Evolutionary conservation across 1,284 basidiomycete genomes (phyloP).

Genomic region (Ceratobasidium sp.): DNA sequence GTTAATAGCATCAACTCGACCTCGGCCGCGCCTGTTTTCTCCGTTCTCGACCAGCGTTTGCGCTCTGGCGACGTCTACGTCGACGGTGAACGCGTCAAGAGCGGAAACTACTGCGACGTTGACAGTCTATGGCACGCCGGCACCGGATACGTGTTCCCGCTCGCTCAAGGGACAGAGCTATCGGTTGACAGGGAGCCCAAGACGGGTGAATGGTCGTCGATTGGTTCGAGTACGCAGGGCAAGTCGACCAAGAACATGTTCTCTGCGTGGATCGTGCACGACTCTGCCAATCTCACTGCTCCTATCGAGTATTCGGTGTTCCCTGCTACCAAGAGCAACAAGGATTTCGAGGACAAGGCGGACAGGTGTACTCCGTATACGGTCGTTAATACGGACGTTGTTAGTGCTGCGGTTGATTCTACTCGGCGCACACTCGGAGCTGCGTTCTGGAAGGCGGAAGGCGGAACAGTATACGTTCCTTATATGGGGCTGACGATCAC

Average conservation of each 20-base stretch:
- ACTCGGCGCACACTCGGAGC: slow-evolving; percentile 14
- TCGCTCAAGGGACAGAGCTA: slow-evolving; percentile 11
- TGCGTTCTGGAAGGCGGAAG: slow-evolving; percentile 34
- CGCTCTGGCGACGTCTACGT: slow-evolving; percentile 62
- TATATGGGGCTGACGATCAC: slow-evolving; percentile 26
- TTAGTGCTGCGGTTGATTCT: slow-evolving; percentile 35
- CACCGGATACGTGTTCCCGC: slow-evolving; percentile 66
- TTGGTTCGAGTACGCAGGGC: slow-evolving; percentile 70
- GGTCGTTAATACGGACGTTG: slow-evolving; percentile 18
- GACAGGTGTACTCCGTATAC: slow-evolving; percentile 8
- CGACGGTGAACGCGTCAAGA: slow-evolving; percentile 57
- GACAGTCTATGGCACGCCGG: slow-evolving; percentile 69
- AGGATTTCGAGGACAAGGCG: slow-evolving; percentile 27
- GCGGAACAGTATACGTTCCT: slow-evolving; percentile 9
- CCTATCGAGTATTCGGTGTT: slow-evolving; percentile 66
- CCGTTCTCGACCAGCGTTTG: slow-evolving; percentile 73
- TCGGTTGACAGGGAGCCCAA: slow-evolving; percentile 59
- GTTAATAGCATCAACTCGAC: slow-evolving; percentile 64
- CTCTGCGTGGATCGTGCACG: slow-evolving; percentile 70
- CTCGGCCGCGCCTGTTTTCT: slow-evolving; percentile 65
- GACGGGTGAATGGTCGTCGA: slow-evolving; percentile 70
- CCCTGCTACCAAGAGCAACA: slow-evolving; percentile 57
- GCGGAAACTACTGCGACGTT: slow-evolving; percentile 54
- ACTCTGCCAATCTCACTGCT: slow-evolving; percentile 50
- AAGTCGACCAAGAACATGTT: slow-evolving; percentile 69